Evolutionary conservation across 148 eudicot genomes (phyloP).

Genomic region (Rhododendron williamsianum): DNA sequence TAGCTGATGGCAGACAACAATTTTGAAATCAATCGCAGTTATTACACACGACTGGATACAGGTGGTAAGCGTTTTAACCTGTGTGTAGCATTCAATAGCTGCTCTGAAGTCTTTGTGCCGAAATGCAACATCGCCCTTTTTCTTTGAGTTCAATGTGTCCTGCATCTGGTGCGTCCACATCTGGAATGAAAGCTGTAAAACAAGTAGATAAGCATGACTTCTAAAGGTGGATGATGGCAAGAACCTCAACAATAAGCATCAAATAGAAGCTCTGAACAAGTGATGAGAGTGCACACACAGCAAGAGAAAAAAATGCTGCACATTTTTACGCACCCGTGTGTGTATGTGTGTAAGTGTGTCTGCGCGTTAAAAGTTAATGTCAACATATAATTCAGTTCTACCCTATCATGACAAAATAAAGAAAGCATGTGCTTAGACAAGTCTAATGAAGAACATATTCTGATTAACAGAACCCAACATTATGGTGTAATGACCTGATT

Average conservation of each 20-base stretch:
- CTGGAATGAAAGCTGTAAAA: constrained; percentile 84
- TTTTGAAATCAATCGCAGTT: neutral
- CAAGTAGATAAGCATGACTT: constrained; percentile 11
- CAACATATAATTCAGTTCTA: neutral
- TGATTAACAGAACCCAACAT: constrained; percentile 2
- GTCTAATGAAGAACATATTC: neutral
- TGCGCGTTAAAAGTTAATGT: neutral
- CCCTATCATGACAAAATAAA: neutral
- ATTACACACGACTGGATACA: neutral
- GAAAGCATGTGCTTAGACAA: neutral
- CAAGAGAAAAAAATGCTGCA: neutral
- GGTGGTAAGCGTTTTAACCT: constrained; percentile 35
- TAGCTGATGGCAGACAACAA: neutral
- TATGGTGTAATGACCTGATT: neutral
- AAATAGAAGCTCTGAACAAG: neutral
- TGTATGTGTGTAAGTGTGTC: neutral
- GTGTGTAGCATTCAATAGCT: constrained; percentile 79
- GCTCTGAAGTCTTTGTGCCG: constrained; percentile 70
- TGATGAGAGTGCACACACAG: neutral
- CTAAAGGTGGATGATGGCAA: neutral
- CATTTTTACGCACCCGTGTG: neutral
- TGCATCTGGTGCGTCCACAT: constrained; percentile 99
- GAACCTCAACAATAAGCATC: neutral
- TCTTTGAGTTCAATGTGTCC: constrained; percentile 84
- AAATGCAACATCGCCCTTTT: constrained; percentile 88